Percentiles rank a stretch among this genome's conserved stretches.
Evolutionary conservation across 1,139 yeast species (phyloP).

Genomic region (Saccharomyces uvarum): DNA sequence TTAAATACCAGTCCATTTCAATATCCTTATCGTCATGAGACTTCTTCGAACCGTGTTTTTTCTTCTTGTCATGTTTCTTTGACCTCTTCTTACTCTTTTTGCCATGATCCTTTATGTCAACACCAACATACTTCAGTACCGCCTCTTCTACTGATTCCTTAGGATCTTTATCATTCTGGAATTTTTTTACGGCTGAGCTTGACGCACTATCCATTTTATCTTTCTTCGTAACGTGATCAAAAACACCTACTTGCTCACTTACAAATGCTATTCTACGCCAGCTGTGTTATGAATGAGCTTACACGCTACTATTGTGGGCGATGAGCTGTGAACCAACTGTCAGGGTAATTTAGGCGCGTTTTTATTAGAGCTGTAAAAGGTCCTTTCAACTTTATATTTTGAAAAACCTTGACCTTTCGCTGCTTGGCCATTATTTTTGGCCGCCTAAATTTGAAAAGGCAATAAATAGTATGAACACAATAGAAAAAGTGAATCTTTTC

Average conservation of each 20-base stretch:
- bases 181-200: not conserved
- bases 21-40: not conserved
- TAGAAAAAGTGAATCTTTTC: not conserved
- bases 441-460: not conserved
- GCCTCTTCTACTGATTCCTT: conserved; percentile 44
- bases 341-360: not conserved
- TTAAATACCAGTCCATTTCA: not conserved
- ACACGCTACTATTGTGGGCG: not conserved
- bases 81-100: conserved; percentile 1
- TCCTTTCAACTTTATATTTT: not conserved
- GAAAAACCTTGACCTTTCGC: not conserved
- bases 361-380: not conserved
- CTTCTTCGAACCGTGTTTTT: conserved; percentile 2
- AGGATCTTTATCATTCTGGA: conserved; percentile 7
- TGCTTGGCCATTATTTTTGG: not conserved
- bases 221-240: not conserved
- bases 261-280: not conserved
- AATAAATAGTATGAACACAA: not conserved
- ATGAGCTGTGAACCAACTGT: not conserved
- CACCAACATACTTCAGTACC: conserved; percentile 59
- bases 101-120: not conserved
- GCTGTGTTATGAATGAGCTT: not conserved
- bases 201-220: not conserved
- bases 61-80: not conserved
- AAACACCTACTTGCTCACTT: not conserved